These are phyloP conservation scores for Termitomyces sp. DNA, from an alignment of 1,284 basidiomycete species.

Conservation along the genomic window DNA sequence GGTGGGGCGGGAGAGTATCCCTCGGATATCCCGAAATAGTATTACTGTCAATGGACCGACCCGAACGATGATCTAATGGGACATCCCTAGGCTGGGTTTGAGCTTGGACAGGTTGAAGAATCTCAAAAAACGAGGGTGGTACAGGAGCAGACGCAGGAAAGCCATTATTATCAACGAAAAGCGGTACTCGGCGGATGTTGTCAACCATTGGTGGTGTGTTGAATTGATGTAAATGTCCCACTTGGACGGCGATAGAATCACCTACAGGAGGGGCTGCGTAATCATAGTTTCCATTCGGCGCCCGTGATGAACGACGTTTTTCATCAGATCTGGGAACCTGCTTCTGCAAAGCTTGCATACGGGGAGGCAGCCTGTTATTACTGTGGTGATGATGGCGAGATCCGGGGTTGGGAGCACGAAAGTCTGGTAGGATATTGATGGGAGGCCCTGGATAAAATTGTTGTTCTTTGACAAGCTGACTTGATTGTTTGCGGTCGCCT, in stretches of 20 bases:
- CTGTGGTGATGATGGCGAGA: constrained; percentile 11
- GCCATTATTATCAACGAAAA: constrained; percentile 9
- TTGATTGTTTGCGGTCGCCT: constrained; percentile 2
- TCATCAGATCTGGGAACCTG: constrained; percentile 13
- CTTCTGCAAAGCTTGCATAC: constrained; percentile 19
- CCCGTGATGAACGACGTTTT: constrained; percentile 15
- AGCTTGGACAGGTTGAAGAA: not conserved
- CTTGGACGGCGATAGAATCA: not conserved
- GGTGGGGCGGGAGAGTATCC: constrained; percentile 29
- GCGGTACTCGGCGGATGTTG: constrained; percentile 4
- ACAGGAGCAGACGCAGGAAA: constrained; percentile 11
- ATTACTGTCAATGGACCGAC: constrained; percentile 7
- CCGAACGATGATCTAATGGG: not conserved
- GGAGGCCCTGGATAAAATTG: not conserved
- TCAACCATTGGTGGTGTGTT: constrained; percentile 10
- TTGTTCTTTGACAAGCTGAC: constrained; percentile 1
- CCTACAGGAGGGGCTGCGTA: not conserved
- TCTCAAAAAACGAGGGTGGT: constrained; percentile 5
- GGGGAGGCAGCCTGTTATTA: constrained; percentile 16
- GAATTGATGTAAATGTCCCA: constrained; percentile 1
- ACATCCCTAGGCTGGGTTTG: not conserved
- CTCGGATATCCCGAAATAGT: constrained; percentile 9
- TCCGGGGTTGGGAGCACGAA: constrained; percentile 5
- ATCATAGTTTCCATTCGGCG: constrained; percentile 2
- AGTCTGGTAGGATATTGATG: constrained; percentile 5